These are phyloP conservation scores for Linaria vulgaris DNA, from an alignment of 257 asterid species.

Conservation along the genomic window DNA sequence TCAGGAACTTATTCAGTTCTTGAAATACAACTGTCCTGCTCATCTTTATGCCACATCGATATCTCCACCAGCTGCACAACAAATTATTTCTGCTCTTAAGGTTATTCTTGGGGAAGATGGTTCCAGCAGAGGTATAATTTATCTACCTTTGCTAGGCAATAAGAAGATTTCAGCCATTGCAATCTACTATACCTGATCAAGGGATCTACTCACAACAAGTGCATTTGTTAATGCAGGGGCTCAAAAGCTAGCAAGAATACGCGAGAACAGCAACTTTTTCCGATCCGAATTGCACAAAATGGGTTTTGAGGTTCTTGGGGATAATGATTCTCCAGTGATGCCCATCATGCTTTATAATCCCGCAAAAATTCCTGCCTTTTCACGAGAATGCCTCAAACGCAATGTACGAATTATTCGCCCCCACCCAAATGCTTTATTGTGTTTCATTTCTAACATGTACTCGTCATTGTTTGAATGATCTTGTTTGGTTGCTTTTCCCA, in stretches of 20 bases:
- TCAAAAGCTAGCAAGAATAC: slow-evolving; percentile 80
- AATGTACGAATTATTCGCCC: slow-evolving; percentile 38
- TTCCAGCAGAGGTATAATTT: slow-evolving; percentile 76
- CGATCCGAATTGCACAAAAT: slow-evolving; percentile 88
- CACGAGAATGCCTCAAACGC: slow-evolving; percentile 90
- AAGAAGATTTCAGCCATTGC: neutral
- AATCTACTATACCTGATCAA: neutral
- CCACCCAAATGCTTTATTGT: too few relatives aligned
- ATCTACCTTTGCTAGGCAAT: slow-evolving; percentile 23
- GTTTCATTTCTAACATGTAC: too few relatives aligned
- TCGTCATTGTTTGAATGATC: too few relatives aligned
- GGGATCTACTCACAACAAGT: too few relatives aligned
- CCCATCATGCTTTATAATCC: slow-evolving; percentile 98
- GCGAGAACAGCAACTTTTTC: slow-evolving; percentile 93
- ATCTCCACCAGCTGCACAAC: slow-evolving; percentile 97
- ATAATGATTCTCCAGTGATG: slow-evolving; percentile 97
- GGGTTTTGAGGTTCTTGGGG: slow-evolving; percentile 99
- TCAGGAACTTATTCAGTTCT: slow-evolving; percentile 83
- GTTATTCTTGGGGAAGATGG: slow-evolving; percentile 99
- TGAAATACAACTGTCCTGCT: slow-evolving; percentile 91
- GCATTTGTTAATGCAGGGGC: slow-evolving; percentile 56
- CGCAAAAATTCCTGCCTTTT: slow-evolving; percentile 94
- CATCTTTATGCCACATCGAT: slow-evolving; percentile 95
- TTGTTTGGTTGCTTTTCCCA: too few relatives aligned
- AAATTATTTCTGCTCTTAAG: slow-evolving; percentile 80